Percentiles rank a stretch among this genome's conserved stretches.
Evolutionary conservation across 495 filamentous ascomycete species (phyloP).

Genomic region (Extremus antarcticus): DNA sequence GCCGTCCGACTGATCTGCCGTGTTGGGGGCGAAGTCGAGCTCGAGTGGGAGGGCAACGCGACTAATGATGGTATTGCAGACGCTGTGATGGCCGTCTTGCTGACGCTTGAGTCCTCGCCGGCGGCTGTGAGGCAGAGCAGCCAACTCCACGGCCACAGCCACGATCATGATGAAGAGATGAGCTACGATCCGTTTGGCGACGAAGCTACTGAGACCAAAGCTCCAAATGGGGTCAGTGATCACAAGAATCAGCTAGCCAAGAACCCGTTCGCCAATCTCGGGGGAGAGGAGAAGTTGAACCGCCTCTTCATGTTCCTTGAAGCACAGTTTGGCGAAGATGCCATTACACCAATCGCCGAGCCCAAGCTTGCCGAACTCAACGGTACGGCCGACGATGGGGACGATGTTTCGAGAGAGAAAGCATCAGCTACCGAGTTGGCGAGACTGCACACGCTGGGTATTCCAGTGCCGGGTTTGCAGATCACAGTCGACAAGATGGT

Average conservation of each 20-base stretch:
- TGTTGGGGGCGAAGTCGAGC: conserved; percentile 62
- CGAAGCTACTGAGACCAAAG: conserved; percentile 1
- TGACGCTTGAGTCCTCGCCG: conserved; percentile 82
- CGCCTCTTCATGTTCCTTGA: conserved; percentile 93
- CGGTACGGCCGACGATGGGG: conserved; percentile 24
- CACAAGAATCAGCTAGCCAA: conserved; percentile 20
- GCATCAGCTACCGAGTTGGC: conserved; percentile 50
- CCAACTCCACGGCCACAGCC: conserved; percentile 33
- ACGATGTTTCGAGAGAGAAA: conserved; percentile 28
- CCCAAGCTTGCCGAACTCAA: conserved; percentile 40
- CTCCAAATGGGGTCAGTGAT: neutral
- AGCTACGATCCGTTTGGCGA: conserved; percentile 9
- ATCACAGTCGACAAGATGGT: conserved; percentile 77
- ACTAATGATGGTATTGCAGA: conserved; percentile 96
- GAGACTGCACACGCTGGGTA: conserved; percentile 64
- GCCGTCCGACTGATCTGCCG: conserved; percentile 38
- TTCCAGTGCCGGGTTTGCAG: conserved; percentile 77
- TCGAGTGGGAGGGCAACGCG: conserved; percentile 97
- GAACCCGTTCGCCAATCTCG: conserved; percentile 62
- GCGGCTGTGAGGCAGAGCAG: conserved; percentile 77
- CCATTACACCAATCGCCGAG: conserved; percentile 58
- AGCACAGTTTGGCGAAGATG: conserved; percentile 79
- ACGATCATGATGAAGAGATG: conserved; percentile 39
- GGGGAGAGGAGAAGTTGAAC: conserved; percentile 61
- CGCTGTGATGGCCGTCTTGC: conserved; percentile 80